Percentiles rank a stretch among this genome's conserved stretches.
Conservation (phyloP, 2,329 filamentous ascomycete genomes). For the Verticillium zaregamsianum region DNA sequence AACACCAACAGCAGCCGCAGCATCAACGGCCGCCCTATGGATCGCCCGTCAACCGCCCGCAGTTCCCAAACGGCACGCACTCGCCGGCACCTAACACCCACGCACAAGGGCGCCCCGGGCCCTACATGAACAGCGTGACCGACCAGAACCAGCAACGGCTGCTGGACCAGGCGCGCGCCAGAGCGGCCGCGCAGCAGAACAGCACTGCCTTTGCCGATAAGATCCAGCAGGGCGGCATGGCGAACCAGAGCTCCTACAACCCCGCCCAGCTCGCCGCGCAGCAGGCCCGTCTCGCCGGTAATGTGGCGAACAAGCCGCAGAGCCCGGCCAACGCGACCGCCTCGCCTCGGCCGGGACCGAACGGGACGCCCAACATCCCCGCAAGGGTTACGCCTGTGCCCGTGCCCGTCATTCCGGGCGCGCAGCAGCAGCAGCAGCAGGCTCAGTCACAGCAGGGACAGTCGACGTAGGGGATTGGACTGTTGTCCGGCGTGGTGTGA, state of each 20-base stretch:
- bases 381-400: conserved; percentile 41
- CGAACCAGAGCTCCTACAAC: conserved; percentile 30
- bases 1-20: conserved; percentile 5
- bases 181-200: conserved; percentile 40
- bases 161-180: conserved; percentile 46
- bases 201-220: conserved; percentile 36
- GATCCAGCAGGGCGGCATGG: conserved; percentile 39
- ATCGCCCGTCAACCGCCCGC: conserved; percentile 16
- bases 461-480: background rate
- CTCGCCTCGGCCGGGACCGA: conserved; percentile 20
- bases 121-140: conserved; percentile 43
- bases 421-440: conserved; percentile 24
- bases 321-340: conserved; percentile 15
- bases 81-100: conserved; percentile 24
- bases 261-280: conserved; percentile 28
- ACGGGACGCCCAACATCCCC: conserved; percentile 30
- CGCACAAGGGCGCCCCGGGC: conserved; percentile 32
- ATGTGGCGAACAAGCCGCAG: conserved; percentile 29
- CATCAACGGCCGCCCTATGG: conserved; percentile 18
- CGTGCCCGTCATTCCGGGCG: conserved; percentile 36
- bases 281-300: conserved; percentile 30
- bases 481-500: background rate
- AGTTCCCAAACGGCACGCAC: conserved; percentile 26
- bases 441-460: background rate
- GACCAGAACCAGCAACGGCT: conserved; percentile 40